Evolutionary conservation across 1,139 yeast genomes (phyloP).

Genomic region (Scheffersomyces titani): DNA sequence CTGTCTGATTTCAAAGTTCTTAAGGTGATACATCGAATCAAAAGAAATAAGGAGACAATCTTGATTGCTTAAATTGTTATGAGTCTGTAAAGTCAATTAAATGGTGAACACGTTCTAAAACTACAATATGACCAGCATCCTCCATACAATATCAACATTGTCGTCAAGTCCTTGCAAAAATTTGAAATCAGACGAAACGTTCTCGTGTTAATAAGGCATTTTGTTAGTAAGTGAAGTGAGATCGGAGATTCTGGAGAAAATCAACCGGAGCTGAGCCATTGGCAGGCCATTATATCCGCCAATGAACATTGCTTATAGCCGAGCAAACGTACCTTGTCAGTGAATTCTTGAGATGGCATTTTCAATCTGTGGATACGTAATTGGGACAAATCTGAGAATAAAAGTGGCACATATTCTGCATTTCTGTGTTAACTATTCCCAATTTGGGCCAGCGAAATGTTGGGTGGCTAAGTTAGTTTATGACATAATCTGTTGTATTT

Average conservation of each 20-base stretch:
- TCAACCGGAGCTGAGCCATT: neutral
- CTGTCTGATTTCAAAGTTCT: neutral
- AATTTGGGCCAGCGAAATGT: neutral
- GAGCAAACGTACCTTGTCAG: constrained; percentile 47
- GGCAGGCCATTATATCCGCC: neutral
- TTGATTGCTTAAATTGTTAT: neutral
- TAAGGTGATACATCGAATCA: neutral
- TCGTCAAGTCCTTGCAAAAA: neutral
- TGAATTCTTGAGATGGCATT: constrained; percentile 58
- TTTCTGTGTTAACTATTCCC: neutral
- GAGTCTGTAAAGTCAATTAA: neutral
- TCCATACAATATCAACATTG: neutral
- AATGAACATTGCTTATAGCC: neutral
- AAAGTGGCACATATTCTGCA: neutral
- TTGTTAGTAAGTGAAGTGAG: neutral
- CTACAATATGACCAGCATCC: neutral
- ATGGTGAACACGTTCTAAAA: neutral
- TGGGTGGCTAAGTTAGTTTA: neutral
- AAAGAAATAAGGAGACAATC: too few species aligned
- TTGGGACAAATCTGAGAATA: neutral
- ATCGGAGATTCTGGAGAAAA: neutral
- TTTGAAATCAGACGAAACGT: neutral
- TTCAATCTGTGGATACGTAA: constrained; percentile 3
- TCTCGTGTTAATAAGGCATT: neutral
- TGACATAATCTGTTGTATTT: neutral